Evolutionary conservation across 345 rosid species (phyloP).

Genomic region (Arabis hirsuta): DNA sequence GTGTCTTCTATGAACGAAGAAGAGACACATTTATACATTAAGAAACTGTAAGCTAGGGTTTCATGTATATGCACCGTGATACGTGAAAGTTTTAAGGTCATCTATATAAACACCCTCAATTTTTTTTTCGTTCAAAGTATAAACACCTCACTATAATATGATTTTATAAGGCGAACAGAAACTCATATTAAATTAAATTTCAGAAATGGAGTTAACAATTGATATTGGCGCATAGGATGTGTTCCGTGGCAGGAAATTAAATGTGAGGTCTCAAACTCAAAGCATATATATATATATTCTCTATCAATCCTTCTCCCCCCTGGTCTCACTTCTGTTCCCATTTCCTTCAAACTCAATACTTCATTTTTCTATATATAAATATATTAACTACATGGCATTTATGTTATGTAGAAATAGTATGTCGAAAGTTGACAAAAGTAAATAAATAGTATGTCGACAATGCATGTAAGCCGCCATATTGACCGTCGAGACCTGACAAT

Average conservation of each 20-base stretch:
- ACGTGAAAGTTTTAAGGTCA: conserved; percentile 30
- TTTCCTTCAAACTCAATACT: conserved; percentile 20
- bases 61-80: conserved; percentile 21
- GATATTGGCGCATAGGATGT: conserved; percentile 36
- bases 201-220: background rate
- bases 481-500: background rate
- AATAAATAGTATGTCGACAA: too few species aligned
- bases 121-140: too few species aligned
- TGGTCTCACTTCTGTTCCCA: conserved; percentile 30
- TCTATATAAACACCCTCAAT: conserved; percentile 2
- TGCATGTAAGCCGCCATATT: background rate
- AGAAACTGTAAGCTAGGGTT: conserved; percentile 16
- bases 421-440: background rate
- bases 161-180: background rate
- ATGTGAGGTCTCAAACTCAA: conserved; percentile 7
- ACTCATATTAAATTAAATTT: background rate
- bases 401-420: background rate
- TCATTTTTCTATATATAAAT: background rate
- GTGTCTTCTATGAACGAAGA: conserved; percentile 32
- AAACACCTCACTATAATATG: background rate
- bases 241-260: conserved; percentile 32
- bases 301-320: background rate
- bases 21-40: conserved; percentile 25
- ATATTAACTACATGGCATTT: background rate
- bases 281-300: conserved; percentile 8